Percentiles rank a stretch among this genome's conserved stretches.
phyloP scores from a whole-genome alignment of 352 stramenopile species.

The Stramenopiles sp. region DNA sequence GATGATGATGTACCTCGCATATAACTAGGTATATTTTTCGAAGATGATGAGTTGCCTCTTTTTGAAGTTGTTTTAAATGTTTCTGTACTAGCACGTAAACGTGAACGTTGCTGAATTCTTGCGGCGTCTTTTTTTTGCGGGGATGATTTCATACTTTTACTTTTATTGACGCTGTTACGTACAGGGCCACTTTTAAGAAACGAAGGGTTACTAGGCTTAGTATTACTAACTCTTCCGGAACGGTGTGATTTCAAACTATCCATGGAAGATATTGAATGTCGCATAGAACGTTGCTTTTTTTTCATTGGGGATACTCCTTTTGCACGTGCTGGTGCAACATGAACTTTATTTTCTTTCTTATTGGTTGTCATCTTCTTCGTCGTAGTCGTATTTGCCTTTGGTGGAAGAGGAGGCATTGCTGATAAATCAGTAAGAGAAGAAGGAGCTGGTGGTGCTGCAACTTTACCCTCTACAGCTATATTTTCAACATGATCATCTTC shows the following conservation, averaged over 20 bases:
- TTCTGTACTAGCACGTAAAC: neutral
- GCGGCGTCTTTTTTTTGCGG: neutral
- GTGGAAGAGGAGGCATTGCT: neutral
- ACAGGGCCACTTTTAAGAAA: too few relatives aligned
- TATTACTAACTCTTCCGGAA: neutral
- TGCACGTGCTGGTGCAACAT: neutral
- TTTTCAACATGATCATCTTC: neutral
- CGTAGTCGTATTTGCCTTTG: neutral
- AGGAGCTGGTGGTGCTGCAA: neutral
- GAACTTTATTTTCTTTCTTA: too few relatives aligned
- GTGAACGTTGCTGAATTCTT: neutral
- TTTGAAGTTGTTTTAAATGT: neutral
- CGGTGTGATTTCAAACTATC: too few relatives aligned
- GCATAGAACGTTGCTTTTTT: neutral
- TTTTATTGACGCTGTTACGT: too few relatives aligned
- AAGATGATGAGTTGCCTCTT: neutral
- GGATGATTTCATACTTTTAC: neutral
- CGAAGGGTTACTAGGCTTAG: neutral
- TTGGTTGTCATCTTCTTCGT: neutral
- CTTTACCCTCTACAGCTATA: neutral
- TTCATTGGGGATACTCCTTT: neutral
- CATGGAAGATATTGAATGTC: neutral
- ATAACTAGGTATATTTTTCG: neutral
- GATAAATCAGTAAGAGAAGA: neutral
- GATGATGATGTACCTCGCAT: neutral